Conservation (phyloP, 371 early-diverging fungal species). For the Lichtheimia hyalospora region DNA sequence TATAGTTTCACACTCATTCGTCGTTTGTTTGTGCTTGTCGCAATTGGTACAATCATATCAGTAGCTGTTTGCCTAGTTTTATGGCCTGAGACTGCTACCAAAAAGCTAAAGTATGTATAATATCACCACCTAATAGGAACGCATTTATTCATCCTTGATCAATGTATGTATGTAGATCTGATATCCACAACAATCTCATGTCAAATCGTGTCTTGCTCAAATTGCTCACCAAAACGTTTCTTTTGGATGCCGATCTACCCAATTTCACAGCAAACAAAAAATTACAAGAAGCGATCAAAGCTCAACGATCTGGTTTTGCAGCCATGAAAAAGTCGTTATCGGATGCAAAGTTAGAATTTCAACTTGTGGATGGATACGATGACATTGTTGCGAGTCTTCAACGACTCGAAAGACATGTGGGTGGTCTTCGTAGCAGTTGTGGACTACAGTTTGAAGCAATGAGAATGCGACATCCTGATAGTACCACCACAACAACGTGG, state of each 20-base stretch:
- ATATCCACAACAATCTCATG: slow-evolving; percentile 49
- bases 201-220: slow-evolving; percentile 55
- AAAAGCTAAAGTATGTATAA: slow-evolving; percentile 47
- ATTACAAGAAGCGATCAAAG: slow-evolving; percentile 50
- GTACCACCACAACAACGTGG: not conserved
- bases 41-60: slow-evolving; percentile 52
- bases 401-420: slow-evolving; percentile 64
- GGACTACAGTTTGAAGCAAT: slow-evolving; percentile 64
- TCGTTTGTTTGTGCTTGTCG: slow-evolving; percentile 43
- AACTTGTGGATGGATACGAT: slow-evolving; percentile 41
- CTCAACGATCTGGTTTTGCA: slow-evolving; percentile 64
- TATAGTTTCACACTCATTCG: slow-evolving; percentile 44
- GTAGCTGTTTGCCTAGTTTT: slow-evolving; percentile 49
- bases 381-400: slow-evolving; percentile 50
- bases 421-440: slow-evolving; percentile 65
- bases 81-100: slow-evolving; percentile 64
- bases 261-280: slow-evolving; percentile 47
- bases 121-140: not conserved
- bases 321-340: slow-evolving; percentile 54
- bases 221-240: slow-evolving; percentile 63
- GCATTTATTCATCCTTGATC: not conserved
- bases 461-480: slow-evolving; percentile 7
- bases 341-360: slow-evolving; percentile 64
- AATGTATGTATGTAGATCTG: slow-evolving; percentile 43
- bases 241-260: slow-evolving; percentile 60